Evolutionary conservation across 2,329 filamentous ascomycete species (phyloP).

Genomic region (Colletotrichum sp.): DNA sequence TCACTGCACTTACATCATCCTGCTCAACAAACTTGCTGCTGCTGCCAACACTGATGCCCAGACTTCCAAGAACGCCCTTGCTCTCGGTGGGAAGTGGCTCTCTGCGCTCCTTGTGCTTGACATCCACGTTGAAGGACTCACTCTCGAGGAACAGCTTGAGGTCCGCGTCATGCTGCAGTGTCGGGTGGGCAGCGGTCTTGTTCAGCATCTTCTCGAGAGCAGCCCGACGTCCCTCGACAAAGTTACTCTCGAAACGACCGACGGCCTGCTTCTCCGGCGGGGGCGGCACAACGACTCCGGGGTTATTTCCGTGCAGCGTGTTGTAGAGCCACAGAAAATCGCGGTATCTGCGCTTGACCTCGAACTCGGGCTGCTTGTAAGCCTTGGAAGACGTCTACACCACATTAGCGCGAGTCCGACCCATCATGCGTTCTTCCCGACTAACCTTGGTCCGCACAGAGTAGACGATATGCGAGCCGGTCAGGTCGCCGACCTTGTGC

Average conservation of each 20-base stretch:
- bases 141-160: conserved; percentile 97
- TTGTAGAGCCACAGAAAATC: conserved; percentile 99
- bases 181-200: conserved; percentile 88
- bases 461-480: conserved; percentile 97
- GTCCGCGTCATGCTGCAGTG: conserved; percentile 90
- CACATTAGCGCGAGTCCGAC: conserved; percentile 18
- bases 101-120: conserved; percentile 96
- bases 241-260: conserved; percentile 93
- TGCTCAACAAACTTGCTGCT: conserved; percentile 94
- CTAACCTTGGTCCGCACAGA: conserved; percentile 88
- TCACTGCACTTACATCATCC: conserved; percentile 74
- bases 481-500: conserved; percentile 96
- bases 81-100: conserved; percentile 86
- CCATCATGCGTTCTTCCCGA: neutral
- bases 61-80: conserved; percentile 89
- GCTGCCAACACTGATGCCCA: conserved; percentile 79
- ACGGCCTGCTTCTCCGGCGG: conserved; percentile 98
- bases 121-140: conserved; percentile 92
- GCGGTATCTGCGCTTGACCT: conserved; percentile 90
- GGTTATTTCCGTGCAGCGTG: conserved; percentile 91
- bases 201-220: conserved; percentile 98
- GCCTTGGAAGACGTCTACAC: conserved; percentile 89
- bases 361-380: conserved; percentile 90
- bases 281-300: conserved; percentile 91
- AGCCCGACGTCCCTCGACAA: conserved; percentile 89